These are phyloP conservation scores for Boletus tomentosulus DNA, from an alignment of 768 basidiomycete genomes.

Conservation along the genomic window DNA sequence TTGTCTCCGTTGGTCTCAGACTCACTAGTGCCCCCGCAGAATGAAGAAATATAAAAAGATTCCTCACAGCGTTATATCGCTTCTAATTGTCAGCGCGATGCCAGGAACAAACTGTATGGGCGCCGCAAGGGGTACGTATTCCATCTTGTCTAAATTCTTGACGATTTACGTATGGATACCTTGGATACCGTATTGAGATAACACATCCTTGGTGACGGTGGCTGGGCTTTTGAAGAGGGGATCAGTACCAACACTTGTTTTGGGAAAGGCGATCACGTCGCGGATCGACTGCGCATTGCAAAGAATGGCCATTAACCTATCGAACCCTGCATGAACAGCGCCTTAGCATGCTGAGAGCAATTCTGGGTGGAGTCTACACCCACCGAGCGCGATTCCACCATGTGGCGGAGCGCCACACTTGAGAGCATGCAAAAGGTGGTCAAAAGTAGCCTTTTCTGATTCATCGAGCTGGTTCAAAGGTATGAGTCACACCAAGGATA, in stretches of 20 bases:
- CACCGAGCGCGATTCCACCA: slow-evolving; percentile 90
- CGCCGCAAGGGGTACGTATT: too few species aligned
- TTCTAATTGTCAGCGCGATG: not conserved
- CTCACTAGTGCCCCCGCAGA: not conserved
- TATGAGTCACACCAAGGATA: slow-evolving; percentile 11
- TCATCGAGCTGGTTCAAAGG: slow-evolving; percentile 57
- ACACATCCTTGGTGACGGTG: slow-evolving; percentile 43
- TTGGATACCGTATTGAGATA: slow-evolving; percentile 64
- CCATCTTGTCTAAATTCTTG: not conserved
- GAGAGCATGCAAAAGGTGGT: slow-evolving; percentile 82
- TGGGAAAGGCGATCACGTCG: slow-evolving; percentile 97
- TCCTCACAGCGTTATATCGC: not conserved
- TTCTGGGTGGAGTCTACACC: slow-evolving; percentile 18
- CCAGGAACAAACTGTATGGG: not conserved
- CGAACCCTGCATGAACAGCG: slow-evolving; percentile 60
- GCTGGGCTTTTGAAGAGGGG: slow-evolving; percentile 88
- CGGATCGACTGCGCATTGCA: slow-evolving; percentile 85
- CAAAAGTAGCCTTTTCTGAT: slow-evolving; percentile 69
- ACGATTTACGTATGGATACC: slow-evolving; percentile 18
- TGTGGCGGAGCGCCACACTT: slow-evolving; percentile 92
- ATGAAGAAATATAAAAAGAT: not conserved
- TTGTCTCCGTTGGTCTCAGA: not conserved
- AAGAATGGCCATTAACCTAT: slow-evolving; percentile 88
- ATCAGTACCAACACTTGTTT: slow-evolving; percentile 80
- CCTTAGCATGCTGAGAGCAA: slow-evolving; percentile 5